Evolutionary conservation across 1,284 basidiomycete genomes (phyloP).

Genomic region (Ceratobasidium sp.): DNA sequence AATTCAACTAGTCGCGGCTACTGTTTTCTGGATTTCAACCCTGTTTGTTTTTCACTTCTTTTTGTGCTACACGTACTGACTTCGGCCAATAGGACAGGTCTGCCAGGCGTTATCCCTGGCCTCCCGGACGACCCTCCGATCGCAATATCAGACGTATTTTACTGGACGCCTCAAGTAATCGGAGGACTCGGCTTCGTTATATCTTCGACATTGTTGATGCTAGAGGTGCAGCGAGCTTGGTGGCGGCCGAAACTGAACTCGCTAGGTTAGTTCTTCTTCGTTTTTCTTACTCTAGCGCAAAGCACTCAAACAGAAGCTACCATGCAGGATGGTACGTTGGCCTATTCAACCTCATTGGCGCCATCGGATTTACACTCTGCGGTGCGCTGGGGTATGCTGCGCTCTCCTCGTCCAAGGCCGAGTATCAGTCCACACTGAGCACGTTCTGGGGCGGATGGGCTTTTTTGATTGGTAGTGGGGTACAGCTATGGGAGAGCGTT

Average conservation of each 20-base stretch:
- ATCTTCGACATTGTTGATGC: conserved; percentile 67
- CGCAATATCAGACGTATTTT: conserved; percentile 60
- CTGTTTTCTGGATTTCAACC: conserved; percentile 71
- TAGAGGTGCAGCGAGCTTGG: conserved; percentile 71
- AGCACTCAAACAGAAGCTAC: background rate
- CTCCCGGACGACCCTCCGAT: conserved; percentile 59
- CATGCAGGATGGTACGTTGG: conserved; percentile 53
- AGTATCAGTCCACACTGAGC: conserved; percentile 67
- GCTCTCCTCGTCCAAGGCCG: conserved; percentile 53
- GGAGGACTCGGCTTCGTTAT: conserved; percentile 71
- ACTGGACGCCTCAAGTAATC: conserved; percentile 70
- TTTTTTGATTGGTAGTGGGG: conserved; percentile 70
- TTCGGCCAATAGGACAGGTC: conserved; percentile 60
- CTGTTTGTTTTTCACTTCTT: conserved; percentile 54
- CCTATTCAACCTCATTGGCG: conserved; percentile 72
- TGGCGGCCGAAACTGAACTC: conserved; percentile 58
- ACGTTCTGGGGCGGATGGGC: conserved; percentile 76
- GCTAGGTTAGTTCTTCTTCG: conserved; percentile 8
- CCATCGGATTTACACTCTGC: conserved; percentile 69
- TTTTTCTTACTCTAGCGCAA: background rate
- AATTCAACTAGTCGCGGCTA: conserved; percentile 67
- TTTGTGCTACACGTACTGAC: background rate
- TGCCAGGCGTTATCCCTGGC: conserved; percentile 65
- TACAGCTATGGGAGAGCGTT: conserved; percentile 65
- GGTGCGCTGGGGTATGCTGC: conserved; percentile 56